Evolutionary conservation across 345 rosid species (phyloP).

Genomic region (Euphorbia peplus): DNA sequence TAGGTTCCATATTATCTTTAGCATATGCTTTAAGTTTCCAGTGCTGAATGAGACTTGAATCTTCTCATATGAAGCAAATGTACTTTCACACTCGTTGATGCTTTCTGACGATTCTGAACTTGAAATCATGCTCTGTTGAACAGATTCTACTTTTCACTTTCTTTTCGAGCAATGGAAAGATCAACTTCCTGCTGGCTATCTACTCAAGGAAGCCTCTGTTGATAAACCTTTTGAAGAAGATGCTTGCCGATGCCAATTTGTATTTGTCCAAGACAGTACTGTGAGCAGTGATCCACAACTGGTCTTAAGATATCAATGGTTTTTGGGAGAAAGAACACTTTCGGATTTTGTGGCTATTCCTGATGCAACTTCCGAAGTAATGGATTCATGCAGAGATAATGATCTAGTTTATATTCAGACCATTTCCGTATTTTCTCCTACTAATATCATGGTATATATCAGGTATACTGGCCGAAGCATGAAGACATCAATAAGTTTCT

Average conservation of each 20-base stretch:
- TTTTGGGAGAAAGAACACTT: conserved; percentile 66
- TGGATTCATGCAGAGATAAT: conserved; percentile 14
- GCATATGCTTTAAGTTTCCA: conserved; percentile 11
- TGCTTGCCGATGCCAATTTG: conserved; percentile 74
- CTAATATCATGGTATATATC: conserved; percentile 16
- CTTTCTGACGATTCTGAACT: conserved; percentile 4
- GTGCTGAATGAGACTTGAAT: conserved; percentile 1
- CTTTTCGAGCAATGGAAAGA: conserved; percentile 87
- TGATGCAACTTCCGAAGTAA: conserved; percentile 77
- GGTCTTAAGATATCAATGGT: conserved; percentile 79
- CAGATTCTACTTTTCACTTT: conserved; percentile 79
- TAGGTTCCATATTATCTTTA: conserved; percentile 2
- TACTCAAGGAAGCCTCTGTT: conserved; percentile 73
- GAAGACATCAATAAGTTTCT: conserved; percentile 74
- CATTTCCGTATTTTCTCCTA: conserved; percentile 5
- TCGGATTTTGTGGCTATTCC: conserved; percentile 67
- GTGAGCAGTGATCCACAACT: conserved; percentile 46
- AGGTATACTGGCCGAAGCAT: conserved; percentile 94
- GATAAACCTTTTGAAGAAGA: conserved; percentile 93
- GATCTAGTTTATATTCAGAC: neutral
- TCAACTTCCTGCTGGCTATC: conserved; percentile 60
- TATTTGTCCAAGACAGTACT: conserved; percentile 59
- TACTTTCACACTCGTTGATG: neutral
- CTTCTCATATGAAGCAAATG: neutral
- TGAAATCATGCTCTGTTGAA: conserved; percentile 19